A percentile compares a stretch with the other conserved stretches of the same genome.
Conservation (phyloP, 305 asterid genomes). For the Plantago rigida region DNA sequence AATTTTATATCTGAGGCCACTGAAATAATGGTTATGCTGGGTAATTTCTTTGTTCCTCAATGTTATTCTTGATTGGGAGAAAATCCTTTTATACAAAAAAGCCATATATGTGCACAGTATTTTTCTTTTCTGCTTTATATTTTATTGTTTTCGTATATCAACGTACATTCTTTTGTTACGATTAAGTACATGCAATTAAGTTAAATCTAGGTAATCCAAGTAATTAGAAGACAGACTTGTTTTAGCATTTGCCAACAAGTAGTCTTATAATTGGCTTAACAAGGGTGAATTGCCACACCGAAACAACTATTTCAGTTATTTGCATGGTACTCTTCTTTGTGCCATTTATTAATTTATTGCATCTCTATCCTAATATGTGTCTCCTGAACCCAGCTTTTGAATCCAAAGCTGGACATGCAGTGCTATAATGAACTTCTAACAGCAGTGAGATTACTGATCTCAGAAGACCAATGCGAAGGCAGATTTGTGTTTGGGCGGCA, state of each 20-base stretch:
- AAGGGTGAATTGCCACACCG: background rate
- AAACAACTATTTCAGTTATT: background rate
- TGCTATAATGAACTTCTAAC: slow-evolving; percentile 50
- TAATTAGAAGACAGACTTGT: too few relatives aligned
- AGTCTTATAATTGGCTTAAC: background rate
- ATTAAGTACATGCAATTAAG: too few relatives aligned
- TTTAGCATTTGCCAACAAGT: too few relatives aligned
- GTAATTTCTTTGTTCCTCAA: background rate
- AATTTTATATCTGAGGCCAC: slow-evolving; percentile 6
- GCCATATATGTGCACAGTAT: background rate
- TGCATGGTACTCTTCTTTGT: background rate
- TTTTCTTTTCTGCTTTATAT: background rate
- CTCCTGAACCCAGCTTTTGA: slow-evolving; percentile 52
- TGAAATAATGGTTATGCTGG: slow-evolving; percentile 5
- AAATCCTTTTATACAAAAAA: background rate
- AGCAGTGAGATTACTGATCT: slow-evolving; percentile 62
- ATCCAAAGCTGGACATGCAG: slow-evolving; percentile 51
- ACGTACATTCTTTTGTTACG: too few relatives aligned
- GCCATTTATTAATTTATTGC: background rate
- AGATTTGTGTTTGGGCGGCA: slow-evolving; percentile 73
- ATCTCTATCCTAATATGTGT: slow-evolving; percentile 24
- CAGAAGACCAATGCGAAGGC: slow-evolving; percentile 77
- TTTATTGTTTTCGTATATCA: background rate
- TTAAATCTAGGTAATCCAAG: too few relatives aligned
- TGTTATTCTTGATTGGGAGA: background rate